Base-by-base conservation (phyloP, 2,329 filamentous ascomycete species). In the Cadophora sp. region DNA sequence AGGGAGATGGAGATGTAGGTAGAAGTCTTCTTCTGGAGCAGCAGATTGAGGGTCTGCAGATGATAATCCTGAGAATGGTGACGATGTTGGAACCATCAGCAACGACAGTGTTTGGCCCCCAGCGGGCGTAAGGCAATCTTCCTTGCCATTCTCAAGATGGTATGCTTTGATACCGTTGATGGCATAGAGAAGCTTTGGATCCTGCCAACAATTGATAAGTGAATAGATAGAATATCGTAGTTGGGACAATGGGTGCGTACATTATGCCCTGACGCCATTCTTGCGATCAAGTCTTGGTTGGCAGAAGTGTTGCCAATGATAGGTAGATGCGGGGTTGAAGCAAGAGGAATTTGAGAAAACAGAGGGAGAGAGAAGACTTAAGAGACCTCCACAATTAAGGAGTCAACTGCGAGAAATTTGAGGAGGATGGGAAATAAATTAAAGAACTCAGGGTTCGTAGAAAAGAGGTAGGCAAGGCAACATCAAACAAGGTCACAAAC, bases 31-130 rank as follows among this genome's bases (percentile, higher is more conserved):
- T 76, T 94, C 91, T 4, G 86, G 84, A 64, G 85, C 83, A 66
- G 83, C 83, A 9, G 77, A 76, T 71, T 87, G 83, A 55, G 84
- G 83, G 64, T 87, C 84, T 53, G 87, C 82, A 65, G 84, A 85
- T 68, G 82, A 82, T 56, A 86, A 66, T 9, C 69, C 74, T 58
- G 85, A 83, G 74, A 88, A 92, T 27, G 90, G 87, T 36, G 92
- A 92, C 18, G 91, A 91, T 3, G 95, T 97, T 7, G 95, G 95
- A 20, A 98, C 95, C 95, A 98, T 98, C 74, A 98, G 82, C 65
- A 98, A 85, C 24, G 95, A 97, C 63, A 99, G 85, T 0, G 94
- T 97, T 81, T 97, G 94, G 20, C 94, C 91, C 1, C 94, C 94
- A 1, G 91, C 91, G 0, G 91, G 89, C 16, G 93, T 98, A 75